Conservation (phyloP, 345 rosid genomes). For the Toxicodendron radicans region DNA sequence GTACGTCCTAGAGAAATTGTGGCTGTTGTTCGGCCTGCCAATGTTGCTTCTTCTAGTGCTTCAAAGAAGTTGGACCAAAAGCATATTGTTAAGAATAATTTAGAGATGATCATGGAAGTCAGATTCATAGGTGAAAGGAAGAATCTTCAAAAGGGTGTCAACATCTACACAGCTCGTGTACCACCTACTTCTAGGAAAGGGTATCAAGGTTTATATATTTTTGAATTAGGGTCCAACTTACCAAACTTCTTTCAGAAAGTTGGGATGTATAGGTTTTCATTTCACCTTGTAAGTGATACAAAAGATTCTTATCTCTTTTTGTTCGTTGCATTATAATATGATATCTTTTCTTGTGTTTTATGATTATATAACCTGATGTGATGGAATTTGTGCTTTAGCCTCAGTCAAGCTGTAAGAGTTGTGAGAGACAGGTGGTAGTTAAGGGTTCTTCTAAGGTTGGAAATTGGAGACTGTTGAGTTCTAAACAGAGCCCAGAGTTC, state of each 20-base stretch:
- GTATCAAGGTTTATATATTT: constrained; percentile 57
- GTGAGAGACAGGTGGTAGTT: constrained; percentile 41
- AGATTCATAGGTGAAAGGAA: constrained; percentile 23
- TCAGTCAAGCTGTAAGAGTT: constrained; percentile 34
- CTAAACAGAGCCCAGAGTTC: constrained; percentile 16
- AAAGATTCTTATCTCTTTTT: neutral
- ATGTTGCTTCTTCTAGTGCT: constrained; percentile 34
- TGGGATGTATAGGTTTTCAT: constrained; percentile 53
- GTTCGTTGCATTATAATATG: neutral
- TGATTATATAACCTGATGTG: constrained; percentile 17
- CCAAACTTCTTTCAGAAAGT: constrained; percentile 44
- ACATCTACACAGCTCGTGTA: constrained; percentile 26
- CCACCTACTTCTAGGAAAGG: constrained; percentile 48
- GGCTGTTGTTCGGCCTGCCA: constrained; percentile 67
- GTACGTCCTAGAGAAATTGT: constrained; percentile 52
- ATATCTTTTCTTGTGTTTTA: neutral
- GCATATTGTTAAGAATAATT: constrained; percentile 39
- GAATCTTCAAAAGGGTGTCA: constrained; percentile 20
- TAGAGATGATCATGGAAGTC: constrained; percentile 54
- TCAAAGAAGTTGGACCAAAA: constrained; percentile 54
- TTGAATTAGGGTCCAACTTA: constrained; percentile 37
- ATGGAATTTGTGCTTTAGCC: constrained; percentile 32
- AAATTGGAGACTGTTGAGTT: constrained; percentile 42
- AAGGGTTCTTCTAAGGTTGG: constrained; percentile 42
- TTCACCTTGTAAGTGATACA: constrained; percentile 48